Conservation (phyloP, 148 eudicot species). For the Vaccinium corymbosum region DNA sequence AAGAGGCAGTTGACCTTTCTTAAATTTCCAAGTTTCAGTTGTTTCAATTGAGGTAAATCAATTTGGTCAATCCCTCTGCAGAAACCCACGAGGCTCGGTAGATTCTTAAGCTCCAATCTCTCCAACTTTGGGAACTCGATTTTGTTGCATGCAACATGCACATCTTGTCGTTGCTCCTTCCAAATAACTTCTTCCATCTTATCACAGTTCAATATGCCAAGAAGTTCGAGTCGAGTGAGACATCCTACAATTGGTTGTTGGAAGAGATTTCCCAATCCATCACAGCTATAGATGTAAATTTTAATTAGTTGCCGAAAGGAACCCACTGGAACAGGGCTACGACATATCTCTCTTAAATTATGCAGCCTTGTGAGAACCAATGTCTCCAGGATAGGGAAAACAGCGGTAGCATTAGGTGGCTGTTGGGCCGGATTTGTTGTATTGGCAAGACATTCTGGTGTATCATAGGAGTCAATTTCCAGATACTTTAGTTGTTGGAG, state of each 20-base stretch:
- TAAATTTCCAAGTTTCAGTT: neutral
- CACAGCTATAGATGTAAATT: neutral
- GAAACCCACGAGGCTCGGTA: neutral
- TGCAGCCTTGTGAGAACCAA: rapidly evolving
- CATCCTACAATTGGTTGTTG: neutral
- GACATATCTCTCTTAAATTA: neutral
- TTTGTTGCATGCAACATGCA: neutral
- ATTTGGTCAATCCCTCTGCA: slow-evolving; percentile 6
- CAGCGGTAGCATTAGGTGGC: neutral
- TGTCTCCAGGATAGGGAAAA: neutral
- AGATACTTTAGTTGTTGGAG: neutral
- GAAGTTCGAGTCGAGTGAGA: neutral
- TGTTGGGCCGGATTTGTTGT: neutral
- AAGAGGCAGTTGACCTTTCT: neutral
- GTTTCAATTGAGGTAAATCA: neutral
- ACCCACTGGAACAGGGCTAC: neutral
- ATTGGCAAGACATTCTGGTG: slow-evolving; percentile 11
- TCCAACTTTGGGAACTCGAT: neutral
- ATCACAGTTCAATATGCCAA: no score
- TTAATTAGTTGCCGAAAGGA: slow-evolving; percentile 4
- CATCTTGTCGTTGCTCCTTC: neutral
- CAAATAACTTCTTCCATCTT: no score
- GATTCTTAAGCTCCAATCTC: rapidly evolving
- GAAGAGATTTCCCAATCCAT: neutral
- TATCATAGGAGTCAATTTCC: neutral